A percentile compares a stretch with the other conserved stretches of the same genome.
Conservation (phyloP, 495 filamentous ascomycete species). For the Aspergillus carlsbadensis region DNA sequence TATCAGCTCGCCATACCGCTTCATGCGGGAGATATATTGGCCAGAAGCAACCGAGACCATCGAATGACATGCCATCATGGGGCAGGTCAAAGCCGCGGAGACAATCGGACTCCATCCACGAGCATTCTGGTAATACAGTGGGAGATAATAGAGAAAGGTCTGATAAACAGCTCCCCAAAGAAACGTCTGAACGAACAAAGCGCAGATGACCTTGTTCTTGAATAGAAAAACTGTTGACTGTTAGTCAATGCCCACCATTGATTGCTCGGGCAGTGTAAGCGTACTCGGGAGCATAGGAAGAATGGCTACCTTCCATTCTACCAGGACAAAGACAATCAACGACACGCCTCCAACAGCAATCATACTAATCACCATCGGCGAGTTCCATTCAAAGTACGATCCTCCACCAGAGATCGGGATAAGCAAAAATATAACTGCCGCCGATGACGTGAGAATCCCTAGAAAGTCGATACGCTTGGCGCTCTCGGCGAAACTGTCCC, state of each 20-base stretch:
- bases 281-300: constrained; percentile 62
- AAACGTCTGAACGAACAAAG: constrained; percentile 59
- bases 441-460: constrained; percentile 48
- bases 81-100: constrained; percentile 50
- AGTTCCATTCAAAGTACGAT: constrained; percentile 59
- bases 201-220: constrained; percentile 48
- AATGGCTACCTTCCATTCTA: constrained; percentile 57
- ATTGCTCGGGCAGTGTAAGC: too few species aligned
- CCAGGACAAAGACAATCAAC: constrained; percentile 48
- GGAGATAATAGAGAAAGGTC: constrained; percentile 52
- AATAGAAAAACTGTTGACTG: constrained; percentile 50
- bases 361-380: constrained; percentile 62
- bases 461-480: constrained; percentile 56
- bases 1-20: constrained; percentile 58
- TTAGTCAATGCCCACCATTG: constrained; percentile 17
- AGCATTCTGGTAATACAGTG: constrained; percentile 55
- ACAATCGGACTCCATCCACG: constrained; percentile 49
- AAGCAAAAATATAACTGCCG: constrained; percentile 56
- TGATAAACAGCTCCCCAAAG: constrained; percentile 60
- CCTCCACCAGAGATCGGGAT: constrained; percentile 65
- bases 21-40: constrained; percentile 54
- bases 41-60: constrained; percentile 52
- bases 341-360: constrained; percentile 50
- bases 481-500: constrained; percentile 38
- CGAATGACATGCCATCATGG: constrained; percentile 55